Evolutionary conservation across 208 protist species (phyloP).

Genomic region (Phytomonas sp.): DNA sequence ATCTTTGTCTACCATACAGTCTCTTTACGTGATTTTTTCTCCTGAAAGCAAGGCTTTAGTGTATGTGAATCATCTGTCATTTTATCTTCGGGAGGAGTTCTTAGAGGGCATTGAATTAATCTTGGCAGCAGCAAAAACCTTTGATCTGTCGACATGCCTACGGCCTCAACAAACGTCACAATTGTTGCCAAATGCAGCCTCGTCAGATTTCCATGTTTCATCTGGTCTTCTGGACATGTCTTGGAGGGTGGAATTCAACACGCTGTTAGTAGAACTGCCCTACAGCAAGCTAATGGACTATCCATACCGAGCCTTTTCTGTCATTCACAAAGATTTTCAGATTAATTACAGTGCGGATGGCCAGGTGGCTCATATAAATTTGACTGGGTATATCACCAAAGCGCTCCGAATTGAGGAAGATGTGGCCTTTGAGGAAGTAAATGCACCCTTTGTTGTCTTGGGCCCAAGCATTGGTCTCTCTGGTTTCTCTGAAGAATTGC

Average conservation of each 20-base stretch:
- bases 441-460: constrained; percentile 8
- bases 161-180: background rate
- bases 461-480: constrained; percentile 5
- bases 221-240: background rate
- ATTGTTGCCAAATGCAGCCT: background rate
- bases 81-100: background rate
- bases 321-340: background rate
- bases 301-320: background rate
- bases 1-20: background rate
- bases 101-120: background rate
- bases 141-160: background rate
- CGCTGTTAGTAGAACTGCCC: background rate
- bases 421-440: background rate
- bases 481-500: background rate
- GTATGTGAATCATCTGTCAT: background rate
- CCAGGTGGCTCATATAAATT: background rate
- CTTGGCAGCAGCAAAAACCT: background rate
- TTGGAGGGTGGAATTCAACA: background rate
- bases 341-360: background rate
- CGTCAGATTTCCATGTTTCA: background rate
- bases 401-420: constrained; percentile 18
- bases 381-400: constrained; percentile 11
- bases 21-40: background rate
- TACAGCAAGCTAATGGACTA: background rate
- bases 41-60: background rate